A percentile compares a stretch with the other conserved stretches of the same genome.
Conservation (phyloP, 768 basidiomycete species). For the Boletus reticuloceps region DNA sequence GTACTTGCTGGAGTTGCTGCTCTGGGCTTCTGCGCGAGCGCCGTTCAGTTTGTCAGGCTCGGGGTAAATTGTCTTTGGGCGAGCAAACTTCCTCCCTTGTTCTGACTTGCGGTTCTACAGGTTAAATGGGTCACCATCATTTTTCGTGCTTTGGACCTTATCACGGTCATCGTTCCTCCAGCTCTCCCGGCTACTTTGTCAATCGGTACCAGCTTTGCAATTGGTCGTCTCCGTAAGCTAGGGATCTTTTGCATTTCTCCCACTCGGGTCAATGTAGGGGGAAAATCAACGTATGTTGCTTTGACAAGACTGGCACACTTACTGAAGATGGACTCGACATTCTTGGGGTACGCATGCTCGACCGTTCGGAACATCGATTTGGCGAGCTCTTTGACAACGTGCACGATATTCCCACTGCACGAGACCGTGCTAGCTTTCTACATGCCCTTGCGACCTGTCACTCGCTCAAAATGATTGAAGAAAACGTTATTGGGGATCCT, state of each 20-base stretch:
- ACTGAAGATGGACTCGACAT: slow-evolving; percentile 99
- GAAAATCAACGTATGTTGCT: slow-evolving; percentile 95
- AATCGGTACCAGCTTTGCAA: slow-evolving; percentile 95
- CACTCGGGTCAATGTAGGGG: slow-evolving; percentile 94
- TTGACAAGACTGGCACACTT: slow-evolving; percentile 98
- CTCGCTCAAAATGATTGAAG: slow-evolving; percentile 87
- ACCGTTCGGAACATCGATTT: slow-evolving; percentile 73
- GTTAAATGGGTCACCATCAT: slow-evolving; percentile 88
- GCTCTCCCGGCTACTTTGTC: slow-evolving; percentile 96
- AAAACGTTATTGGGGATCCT: slow-evolving; percentile 90
- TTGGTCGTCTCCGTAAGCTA: slow-evolving; percentile 77
- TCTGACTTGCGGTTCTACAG: slow-evolving; percentile 38
- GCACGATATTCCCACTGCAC: slow-evolving; percentile 73
- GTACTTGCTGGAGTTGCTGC: slow-evolving; percentile 91
- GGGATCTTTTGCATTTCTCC: slow-evolving; percentile 98
- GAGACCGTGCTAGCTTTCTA: slow-evolving; percentile 78
- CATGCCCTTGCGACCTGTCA: slow-evolving; percentile 97
- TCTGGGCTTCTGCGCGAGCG: slow-evolving; percentile 88
- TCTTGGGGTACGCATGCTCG: slow-evolving; percentile 85
- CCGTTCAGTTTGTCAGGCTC: slow-evolving; percentile 87
- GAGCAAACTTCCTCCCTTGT: not conserved
- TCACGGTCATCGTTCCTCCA: slow-evolving; percentile 97
- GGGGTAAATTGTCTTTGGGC: slow-evolving; percentile 50
- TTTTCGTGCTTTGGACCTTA: slow-evolving; percentile 88
- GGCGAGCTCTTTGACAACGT: slow-evolving; percentile 88